phyloP scores from a whole-genome alignment of 2,329 filamentous ascomycete genomes.

The Trichoderma lentiforme region DNA sequence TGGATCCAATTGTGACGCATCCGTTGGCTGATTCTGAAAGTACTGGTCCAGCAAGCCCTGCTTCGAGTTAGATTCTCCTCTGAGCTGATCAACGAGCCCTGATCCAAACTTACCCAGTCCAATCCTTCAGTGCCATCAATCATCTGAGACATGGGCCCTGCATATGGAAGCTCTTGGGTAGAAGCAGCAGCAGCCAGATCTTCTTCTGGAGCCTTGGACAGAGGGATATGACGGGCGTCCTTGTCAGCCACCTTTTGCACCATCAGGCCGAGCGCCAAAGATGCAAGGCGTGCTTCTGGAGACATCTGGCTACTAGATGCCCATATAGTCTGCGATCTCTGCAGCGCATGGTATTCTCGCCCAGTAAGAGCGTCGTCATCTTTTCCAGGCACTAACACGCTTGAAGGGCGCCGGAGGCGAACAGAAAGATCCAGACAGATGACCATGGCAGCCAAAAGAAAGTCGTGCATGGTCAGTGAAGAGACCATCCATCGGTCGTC shows the following conservation, averaged over 20 bases:
- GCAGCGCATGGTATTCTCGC: neutral
- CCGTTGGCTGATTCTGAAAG: neutral
- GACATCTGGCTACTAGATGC: neutral
- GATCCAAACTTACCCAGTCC: neutral
- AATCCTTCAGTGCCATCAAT: slow-evolving; percentile 1
- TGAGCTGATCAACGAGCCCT: too few relatives aligned
- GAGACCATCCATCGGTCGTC: neutral
- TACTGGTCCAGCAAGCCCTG: neutral
- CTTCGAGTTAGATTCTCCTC: neutral
- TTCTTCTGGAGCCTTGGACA: neutral
- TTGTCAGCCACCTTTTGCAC: neutral
- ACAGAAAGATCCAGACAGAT: slow-evolving; percentile 2
- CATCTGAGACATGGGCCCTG: slow-evolving; percentile 5
- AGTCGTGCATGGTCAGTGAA: neutral
- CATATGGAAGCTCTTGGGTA: neutral
- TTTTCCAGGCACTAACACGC: neutral
- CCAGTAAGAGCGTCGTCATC: neutral
- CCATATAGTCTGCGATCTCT: neutral
- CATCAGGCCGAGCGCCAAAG: neutral
- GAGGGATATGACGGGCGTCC: neutral
- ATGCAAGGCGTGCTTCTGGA: neutral
- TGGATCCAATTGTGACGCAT: neutral
- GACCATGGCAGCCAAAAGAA: slow-evolving; percentile 10
- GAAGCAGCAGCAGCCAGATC: neutral
- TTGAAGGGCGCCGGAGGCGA: neutral